These are phyloP conservation scores for Apiotrichum sp. DNA, from an alignment of 1,284 basidiomycete genomes.

Conservation along the genomic window DNA sequence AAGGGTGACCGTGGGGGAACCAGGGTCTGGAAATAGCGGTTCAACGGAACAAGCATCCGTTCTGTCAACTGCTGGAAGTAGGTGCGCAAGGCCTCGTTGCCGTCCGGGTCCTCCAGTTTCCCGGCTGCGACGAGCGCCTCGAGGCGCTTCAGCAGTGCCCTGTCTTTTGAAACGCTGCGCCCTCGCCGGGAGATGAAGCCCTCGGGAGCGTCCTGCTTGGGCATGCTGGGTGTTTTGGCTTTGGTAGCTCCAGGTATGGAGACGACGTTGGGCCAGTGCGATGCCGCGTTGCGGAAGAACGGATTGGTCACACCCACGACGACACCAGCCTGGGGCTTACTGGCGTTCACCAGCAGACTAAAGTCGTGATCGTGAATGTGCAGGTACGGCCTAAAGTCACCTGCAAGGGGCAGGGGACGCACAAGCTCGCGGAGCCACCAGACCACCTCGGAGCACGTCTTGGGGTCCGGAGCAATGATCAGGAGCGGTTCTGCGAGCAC, in stretches of 20 bases:
- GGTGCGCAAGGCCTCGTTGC: constrained; percentile 61
- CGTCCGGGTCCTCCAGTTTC: constrained; percentile 46
- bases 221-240: constrained; percentile 48
- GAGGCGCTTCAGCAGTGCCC: constrained; percentile 54
- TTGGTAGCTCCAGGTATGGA: constrained; percentile 26
- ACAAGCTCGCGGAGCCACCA: constrained; percentile 88
- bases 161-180: constrained; percentile 79
- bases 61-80: constrained; percentile 86
- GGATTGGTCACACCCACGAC: constrained; percentile 92
- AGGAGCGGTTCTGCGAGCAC: constrained; percentile 82
- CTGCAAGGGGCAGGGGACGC: constrained; percentile 78
- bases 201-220: constrained; percentile 46
- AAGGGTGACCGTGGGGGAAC: constrained; percentile 53
- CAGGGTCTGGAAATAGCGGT: constrained; percentile 85
- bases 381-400: constrained; percentile 87
- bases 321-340: constrained; percentile 75
- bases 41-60: constrained; percentile 81
- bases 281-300: constrained; percentile 78
- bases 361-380: constrained; percentile 92
- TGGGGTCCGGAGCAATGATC: constrained; percentile 73
- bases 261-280: constrained; percentile 84
- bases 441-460: constrained; percentile 66
- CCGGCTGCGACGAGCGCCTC: constrained; percentile 39
- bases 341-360: constrained; percentile 65
- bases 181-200: constrained; percentile 71